Base-by-base conservation (phyloP, 2,329 filamentous ascomycete genomes). In the Sarocladiaceae sp. region DNA sequence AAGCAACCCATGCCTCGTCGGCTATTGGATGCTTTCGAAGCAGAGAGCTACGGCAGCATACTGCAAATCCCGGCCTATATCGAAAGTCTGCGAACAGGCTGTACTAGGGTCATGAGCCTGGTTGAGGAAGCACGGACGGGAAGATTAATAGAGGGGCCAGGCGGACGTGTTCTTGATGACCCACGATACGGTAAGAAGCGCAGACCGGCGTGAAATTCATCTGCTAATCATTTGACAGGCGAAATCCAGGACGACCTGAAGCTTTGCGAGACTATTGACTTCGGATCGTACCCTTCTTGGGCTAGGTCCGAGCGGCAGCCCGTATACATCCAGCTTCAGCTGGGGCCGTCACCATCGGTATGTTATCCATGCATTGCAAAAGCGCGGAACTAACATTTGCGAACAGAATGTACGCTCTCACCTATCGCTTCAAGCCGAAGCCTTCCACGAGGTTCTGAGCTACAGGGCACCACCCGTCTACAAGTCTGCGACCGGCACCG, bases 311-410 rank as follows among this genome's bases (percentile, higher is more conserved):
- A 65, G 17, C 62, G 62, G 1, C 57, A 63, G 1, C 66, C 74
- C 0, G 64, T 80, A 2, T 68, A 77, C 37, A 62, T 74, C 12
- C 64, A 71, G 2, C 63, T 82, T 5, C 65, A 72, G n/a, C 61
- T 79, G 20, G 80, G 80, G 0, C 79, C 80, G 3, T 65, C 67
- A 1, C 72, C 74, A 35, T 78, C 78, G 12, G 79, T 82, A 66
- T 48, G 73, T 64, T 1, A n/a, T 15, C 42, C 17, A 6, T 18
- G 44, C 12, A n/a, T 28, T 15, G 10, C 7, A 7, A 44, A 15
- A 10, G 17, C 12, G 40, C 13, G 28, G 8, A 13, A 28, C 59
- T 65, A 53, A 63, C 48, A 6, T 7, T 3, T 18, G 4, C 4
- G 8, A 5, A 2, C 54, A 82, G 78, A 74, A 74, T 54, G 64